Evolutionary conservation across 2,329 filamentous ascomycete species (phyloP).

Genomic region (Neopestalotiopsis clavispora): DNA sequence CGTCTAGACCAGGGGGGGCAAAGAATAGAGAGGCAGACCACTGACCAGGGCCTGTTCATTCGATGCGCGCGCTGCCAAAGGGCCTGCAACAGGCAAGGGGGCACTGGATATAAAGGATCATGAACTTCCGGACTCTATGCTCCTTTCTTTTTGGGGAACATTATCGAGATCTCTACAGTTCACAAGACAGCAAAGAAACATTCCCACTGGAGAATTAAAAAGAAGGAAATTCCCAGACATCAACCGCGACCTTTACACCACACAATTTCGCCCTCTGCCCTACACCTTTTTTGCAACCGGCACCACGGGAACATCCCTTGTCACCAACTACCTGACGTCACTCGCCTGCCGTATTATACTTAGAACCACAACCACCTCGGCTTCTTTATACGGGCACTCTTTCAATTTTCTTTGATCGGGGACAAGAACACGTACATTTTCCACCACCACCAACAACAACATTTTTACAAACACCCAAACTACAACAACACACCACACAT

Average conservation of each 20-base stretch:
- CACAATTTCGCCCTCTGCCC: background rate
- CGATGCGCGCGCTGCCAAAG: background rate
- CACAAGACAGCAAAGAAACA: background rate
- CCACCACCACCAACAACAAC: background rate
- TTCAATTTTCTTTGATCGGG: background rate
- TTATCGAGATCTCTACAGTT: background rate
- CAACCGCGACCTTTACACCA: background rate
- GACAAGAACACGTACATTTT: background rate
- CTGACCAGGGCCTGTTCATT: background rate
- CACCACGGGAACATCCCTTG: background rate
- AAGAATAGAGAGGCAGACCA: no score
- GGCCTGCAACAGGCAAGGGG: background rate
- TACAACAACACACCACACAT: constrained; percentile 18
- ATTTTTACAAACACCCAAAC: background rate
- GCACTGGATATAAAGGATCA: constrained; percentile 7
- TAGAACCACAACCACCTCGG: background rate
- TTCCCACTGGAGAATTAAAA: background rate
- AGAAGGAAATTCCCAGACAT: background rate
- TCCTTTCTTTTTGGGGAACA: background rate
- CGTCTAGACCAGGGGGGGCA: constrained; percentile 2
- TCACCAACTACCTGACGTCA: background rate
- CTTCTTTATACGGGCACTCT: background rate
- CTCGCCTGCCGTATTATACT: background rate
- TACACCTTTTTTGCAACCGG: background rate
- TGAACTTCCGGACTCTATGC: background rate